A percentile compares a stretch with the other conserved stretches of the same genome.
These are phyloP conservation scores for Entamoeba dispar DNA, from an alignment of 208 protist species.

Conservation along the genomic window DNA sequence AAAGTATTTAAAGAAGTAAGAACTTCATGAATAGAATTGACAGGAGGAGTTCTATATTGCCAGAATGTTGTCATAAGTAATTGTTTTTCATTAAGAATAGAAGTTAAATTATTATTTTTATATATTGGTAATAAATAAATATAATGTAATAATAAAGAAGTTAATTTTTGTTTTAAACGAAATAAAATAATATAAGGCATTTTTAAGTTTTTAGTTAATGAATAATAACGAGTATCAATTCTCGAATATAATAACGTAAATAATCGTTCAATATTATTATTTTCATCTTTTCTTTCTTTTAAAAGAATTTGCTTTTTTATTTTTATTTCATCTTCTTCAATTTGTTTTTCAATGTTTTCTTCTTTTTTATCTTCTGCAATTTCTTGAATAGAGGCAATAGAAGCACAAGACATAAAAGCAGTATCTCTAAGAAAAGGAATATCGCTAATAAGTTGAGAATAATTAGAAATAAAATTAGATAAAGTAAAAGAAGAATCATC, in stretches of 20 bases:
- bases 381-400: neutral
- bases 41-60: neutral
- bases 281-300: neutral
- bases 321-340: neutral
- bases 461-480: neutral
- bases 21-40: neutral
- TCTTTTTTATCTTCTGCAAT: neutral
- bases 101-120: too few species aligned
- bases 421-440: neutral
- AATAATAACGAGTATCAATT: neutral
- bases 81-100: neutral
- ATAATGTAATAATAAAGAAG: too few species aligned
- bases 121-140: too few species aligned
- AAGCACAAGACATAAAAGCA: neutral
- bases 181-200: neutral
- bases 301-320: neutral
- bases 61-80: neutral
- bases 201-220: neutral
- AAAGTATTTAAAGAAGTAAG: neutral
- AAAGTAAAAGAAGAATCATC: neutral
- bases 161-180: too few species aligned
- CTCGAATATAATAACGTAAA: neutral
- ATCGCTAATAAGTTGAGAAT: neutral
- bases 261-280: neutral
- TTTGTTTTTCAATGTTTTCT: too few species aligned